A percentile compares a stretch with the other conserved stretches of the same genome.
phyloP scores from a whole-genome alignment of 495 filamentous ascomycete genomes.

The Penicillium desertorum region DNA sequence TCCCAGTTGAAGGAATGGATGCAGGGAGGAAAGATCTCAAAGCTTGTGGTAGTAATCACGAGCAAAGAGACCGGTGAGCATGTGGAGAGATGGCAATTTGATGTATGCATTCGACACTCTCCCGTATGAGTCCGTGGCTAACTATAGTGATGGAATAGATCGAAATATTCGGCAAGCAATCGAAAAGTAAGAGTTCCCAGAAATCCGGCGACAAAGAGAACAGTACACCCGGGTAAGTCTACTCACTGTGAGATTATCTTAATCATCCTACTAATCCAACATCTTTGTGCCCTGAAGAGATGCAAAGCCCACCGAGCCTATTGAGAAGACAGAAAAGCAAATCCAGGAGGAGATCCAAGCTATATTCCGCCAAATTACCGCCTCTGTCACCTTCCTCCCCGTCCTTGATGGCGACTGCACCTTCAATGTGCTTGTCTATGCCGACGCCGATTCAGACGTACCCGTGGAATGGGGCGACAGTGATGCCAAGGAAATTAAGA shows the following conservation, averaged over 20 bases:
- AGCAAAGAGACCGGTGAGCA: conserved; percentile 95
- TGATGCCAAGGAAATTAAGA: conserved; percentile 95
- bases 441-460: conserved; percentile 93
- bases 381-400: conserved; percentile 93
- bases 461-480: conserved; percentile 99
- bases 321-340: conserved; percentile 85
- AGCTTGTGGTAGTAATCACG: conserved; percentile 93
- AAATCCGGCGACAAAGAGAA: conserved; percentile 64
- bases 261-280: conserved; percentile 7
- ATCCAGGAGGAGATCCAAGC: conserved; percentile 94
- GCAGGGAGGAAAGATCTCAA: conserved; percentile 90
- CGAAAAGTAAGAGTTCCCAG: conserved; percentile 52
- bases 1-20: conserved; percentile 95
- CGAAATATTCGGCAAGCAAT: conserved; percentile 64
- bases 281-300: conserved; percentile 26
- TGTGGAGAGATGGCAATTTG: conserved; percentile 97
- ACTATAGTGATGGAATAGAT: conserved; percentile 42
- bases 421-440: conserved; percentile 98
- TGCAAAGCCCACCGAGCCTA: conserved; percentile 31
- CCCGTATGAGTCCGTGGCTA: conserved; percentile 5
- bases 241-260: not conserved
- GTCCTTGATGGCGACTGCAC: conserved; percentile 92
- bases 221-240: conserved; percentile 50
- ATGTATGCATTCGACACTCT: conserved; percentile 54
- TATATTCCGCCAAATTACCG: conserved; percentile 96